Evolutionary conservation across 495 filamentous ascomycete species (phyloP).

Genomic region (Daldinia loculata): DNA sequence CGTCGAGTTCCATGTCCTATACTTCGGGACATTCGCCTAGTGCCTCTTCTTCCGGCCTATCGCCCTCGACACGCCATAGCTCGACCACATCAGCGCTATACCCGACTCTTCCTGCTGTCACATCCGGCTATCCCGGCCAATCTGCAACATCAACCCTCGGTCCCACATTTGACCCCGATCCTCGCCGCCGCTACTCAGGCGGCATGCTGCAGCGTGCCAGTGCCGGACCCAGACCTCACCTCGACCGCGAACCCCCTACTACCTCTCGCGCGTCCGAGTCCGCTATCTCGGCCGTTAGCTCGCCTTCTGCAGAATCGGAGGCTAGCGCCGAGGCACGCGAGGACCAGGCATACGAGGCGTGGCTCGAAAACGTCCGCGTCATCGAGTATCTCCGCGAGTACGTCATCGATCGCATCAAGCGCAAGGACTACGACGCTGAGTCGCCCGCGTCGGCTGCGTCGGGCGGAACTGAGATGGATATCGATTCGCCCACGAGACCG

Average conservation of each 20-base stretch:
- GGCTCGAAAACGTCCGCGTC: slow-evolving; percentile 84
- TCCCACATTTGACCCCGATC: slow-evolving; percentile 79
- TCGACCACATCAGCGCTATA: slow-evolving; percentile 73
- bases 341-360: slow-evolving; percentile 68
- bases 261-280: slow-evolving; percentile 62
- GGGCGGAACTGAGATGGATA: slow-evolving; percentile 40
- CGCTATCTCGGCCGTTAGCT: slow-evolving; percentile 51
- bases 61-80: slow-evolving; percentile 68
- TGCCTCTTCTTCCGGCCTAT: slow-evolving; percentile 70
- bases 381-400: slow-evolving; percentile 77
- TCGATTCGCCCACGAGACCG: slow-evolving; percentile 43
- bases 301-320: slow-evolving; percentile 56
- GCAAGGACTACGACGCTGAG: slow-evolving; percentile 67
- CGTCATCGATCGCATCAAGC: slow-evolving; percentile 70
- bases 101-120: slow-evolving; percentile 81
- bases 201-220: slow-evolving; percentile 82
- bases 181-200: slow-evolving; percentile 85
- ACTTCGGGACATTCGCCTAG: slow-evolving; percentile 85
- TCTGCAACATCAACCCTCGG: slow-evolving; percentile 81
- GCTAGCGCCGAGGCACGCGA: slow-evolving; percentile 52
- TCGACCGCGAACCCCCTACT: slow-evolving; percentile 61
- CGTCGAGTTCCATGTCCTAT: slow-evolving; percentile 86
- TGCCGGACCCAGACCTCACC: slow-evolving; percentile 49
- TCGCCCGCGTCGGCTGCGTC: slow-evolving; percentile 18
- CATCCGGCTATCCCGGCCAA: slow-evolving; percentile 67